Conservation (phyloP, 2,329 filamentous ascomycete genomes). For the Penicillium decumbens region DNA sequence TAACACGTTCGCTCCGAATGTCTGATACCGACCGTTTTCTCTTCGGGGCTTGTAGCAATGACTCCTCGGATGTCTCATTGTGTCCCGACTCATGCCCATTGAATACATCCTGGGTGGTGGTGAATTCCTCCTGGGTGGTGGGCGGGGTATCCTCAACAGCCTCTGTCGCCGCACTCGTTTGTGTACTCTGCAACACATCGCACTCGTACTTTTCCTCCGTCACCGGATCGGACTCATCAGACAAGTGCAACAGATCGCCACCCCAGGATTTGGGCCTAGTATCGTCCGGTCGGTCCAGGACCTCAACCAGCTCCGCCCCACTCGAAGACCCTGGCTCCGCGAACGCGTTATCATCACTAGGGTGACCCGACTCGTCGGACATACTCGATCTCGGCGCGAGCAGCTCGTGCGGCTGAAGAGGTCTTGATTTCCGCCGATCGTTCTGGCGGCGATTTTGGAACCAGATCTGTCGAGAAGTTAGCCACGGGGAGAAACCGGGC, state of each 20-base stretch:
- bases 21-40: slow-evolving; percentile 36
- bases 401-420: slow-evolving; percentile 72
- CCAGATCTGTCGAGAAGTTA: slow-evolving; percentile 67
- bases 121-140: slow-evolving; percentile 19
- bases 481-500: slow-evolving; percentile 6
- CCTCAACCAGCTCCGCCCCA: slow-evolving; percentile 28
- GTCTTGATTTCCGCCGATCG: slow-evolving; percentile 81
- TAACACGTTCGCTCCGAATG: slow-evolving; percentile 14
- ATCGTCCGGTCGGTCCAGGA: slow-evolving; percentile 17
- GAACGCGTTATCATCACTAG: slow-evolving; percentile 28
- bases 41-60: slow-evolving; percentile 22
- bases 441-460: slow-evolving; percentile 95
- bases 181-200: slow-evolving; percentile 27
- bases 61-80: slow-evolving; percentile 19
- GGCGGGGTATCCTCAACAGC: slow-evolving; percentile 23
- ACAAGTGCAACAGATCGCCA: slow-evolving; percentile 23
- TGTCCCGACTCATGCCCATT: slow-evolving; percentile 13
- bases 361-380: slow-evolving; percentile 27
- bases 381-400: slow-evolving; percentile 38
- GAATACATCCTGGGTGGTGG: slow-evolving; percentile 18
- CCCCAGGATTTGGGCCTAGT: slow-evolving; percentile 20
- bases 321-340: slow-evolving; percentile 28
- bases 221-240: slow-evolving; percentile 22
- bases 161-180: slow-evolving; percentile 31
- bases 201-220: slow-evolving; percentile 27